Percentiles rank a stretch among this genome's conserved stretches.
Conservation (phyloP, 352 stramenopile genomes). For the Phytophthora cajani region DNA sequence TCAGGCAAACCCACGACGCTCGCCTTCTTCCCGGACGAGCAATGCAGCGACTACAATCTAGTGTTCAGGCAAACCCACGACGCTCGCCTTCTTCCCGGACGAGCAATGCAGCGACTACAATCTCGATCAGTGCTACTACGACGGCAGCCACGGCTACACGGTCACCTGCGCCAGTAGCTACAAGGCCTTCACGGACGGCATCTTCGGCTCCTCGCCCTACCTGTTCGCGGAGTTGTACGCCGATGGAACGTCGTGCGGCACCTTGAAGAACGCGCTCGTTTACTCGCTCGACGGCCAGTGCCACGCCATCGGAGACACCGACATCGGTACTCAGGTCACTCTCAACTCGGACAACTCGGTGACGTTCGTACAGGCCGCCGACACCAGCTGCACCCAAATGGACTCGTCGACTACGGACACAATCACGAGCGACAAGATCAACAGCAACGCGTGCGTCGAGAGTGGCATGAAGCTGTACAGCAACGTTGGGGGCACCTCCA, state of each 20-base stretch:
- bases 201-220: slow-evolving; percentile 3
- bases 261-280: not conserved
- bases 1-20: not conserved
- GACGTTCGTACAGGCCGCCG: not conserved
- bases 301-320: not conserved
- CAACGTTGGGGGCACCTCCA: slow-evolving; percentile 2
- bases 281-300: slow-evolving; percentile 1
- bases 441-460: slow-evolving; percentile 1
- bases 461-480: slow-evolving; percentile 5
- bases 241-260: slow-evolving; percentile 1
- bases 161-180: slow-evolving; percentile 3
- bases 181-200: slow-evolving; percentile 2
- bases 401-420: not conserved
- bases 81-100: not conserved
- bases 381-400: not conserved
- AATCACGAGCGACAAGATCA: slow-evolving; percentile 7
- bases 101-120: not conserved
- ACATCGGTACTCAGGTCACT: not conserved
- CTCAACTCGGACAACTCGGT: slow-evolving; percentile 7
- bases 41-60: not conserved
- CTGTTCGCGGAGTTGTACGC: not conserved
- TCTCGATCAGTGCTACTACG: slow-evolving; percentile 2
- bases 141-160: slow-evolving; percentile 1
- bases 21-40: not conserved
- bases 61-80: not conserved